phyloP scores from a whole-genome alignment of 768 basidiomycete genomes.

The Naganishia onofrii region DNA sequence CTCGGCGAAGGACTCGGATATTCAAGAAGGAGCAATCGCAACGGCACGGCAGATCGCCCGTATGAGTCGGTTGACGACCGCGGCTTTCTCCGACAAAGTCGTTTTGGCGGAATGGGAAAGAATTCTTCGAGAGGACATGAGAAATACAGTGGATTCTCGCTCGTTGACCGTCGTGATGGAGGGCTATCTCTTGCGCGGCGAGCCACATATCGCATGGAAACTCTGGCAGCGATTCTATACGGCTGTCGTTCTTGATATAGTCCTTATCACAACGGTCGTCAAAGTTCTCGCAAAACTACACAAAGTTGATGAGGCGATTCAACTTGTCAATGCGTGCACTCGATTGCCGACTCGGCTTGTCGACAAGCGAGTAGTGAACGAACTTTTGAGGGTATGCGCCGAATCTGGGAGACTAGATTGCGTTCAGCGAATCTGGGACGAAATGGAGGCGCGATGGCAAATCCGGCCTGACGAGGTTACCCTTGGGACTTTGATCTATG shows the following conservation, averaged over 20 bases:
- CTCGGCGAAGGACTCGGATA: not conserved
- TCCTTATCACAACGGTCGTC: not conserved
- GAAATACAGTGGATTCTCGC: not conserved
- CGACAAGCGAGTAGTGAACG: constrained; percentile 11
- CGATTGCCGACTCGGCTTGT: not conserved
- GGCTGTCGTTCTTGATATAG: constrained; percentile 1
- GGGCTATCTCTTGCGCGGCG: constrained; percentile 1
- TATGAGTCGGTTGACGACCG: not conserved
- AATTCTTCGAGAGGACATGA: not conserved
- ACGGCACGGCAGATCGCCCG: not conserved
- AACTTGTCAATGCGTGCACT: constrained; percentile 12
- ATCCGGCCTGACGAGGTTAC: constrained; percentile 11
- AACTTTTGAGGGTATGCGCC: constrained; percentile 10
- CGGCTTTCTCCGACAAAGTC: constrained; percentile 1
- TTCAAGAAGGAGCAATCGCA: not conserved
- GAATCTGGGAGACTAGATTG: constrained; percentile 4
- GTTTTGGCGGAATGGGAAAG: not conserved
- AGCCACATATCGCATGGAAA: not conserved
- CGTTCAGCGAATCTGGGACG: constrained; percentile 20
- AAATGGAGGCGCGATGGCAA: constrained; percentile 12
- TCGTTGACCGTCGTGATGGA: constrained; percentile 6
- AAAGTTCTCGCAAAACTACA: constrained; percentile 7
- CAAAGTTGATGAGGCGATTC: constrained; percentile 19
- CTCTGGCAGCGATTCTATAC: constrained; percentile 16
- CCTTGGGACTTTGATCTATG: not conserved